Base-by-base conservation (phyloP, 257 asterid species). In the Gynochthodes officinalis region DNA sequence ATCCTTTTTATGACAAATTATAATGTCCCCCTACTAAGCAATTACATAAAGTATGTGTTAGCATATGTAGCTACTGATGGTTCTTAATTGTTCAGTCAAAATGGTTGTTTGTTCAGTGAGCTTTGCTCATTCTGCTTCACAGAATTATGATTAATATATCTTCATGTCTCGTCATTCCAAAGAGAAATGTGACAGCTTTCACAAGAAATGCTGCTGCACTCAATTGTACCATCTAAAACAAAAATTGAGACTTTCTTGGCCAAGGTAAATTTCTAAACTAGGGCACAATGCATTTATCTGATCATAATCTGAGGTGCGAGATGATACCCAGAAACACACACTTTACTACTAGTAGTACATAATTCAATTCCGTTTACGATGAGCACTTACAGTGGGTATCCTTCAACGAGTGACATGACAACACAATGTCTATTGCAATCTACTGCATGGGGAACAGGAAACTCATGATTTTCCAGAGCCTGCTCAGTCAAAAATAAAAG, bases 391-490 rank as follows among this genome's bases (percentile, higher is more conserved):
- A 95, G 97, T 48, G 96, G 96, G 78, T 91, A 92, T 52, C 99
- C 98, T 73, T 82, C 89, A 82, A 95, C 52, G 54, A 90, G 99
- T 69, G 99, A 95, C 99, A 95, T 95, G 77, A 95, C 42, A 54
- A 89, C 93, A 73, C 99, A 95, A 79, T 92, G 99, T 46, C 98
- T 89, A 82, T 92, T 92, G 87, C 98, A 87, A 76, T 95, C 99
- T 78, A 95, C 89, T 19, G 99, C 99, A 68, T 86, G 74, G 75
- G 99, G 99, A 83, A 95, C 99, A 71, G 98, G 94, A 79, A 95
- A 95, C 69, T 84, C 92, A 80, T 90, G 98, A 77, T 90, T 96
- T 75, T 79, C 90, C 86, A 95, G 78, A 61, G 98, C 99, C 99
- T 95, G 92, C 54, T 39, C 73, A 76, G 19, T 19, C 70, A 75